Evolutionary conservation across 2,329 filamentous ascomycete species (phyloP).

Genomic region (Colletotrichum endophyticum): DNA sequence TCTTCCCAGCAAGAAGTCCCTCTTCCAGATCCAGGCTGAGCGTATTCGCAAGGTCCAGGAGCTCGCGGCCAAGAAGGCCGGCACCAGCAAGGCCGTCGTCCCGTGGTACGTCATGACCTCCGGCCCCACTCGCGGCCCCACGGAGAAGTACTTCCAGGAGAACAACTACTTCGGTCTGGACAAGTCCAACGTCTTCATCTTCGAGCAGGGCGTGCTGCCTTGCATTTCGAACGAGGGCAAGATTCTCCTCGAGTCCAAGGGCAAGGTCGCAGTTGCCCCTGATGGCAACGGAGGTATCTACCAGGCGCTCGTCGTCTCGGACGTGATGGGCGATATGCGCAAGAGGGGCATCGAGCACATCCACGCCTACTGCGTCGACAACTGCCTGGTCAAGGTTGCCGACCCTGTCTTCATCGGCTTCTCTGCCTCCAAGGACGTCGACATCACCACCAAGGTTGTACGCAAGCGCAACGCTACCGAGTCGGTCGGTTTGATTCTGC

Average conservation of each 20-base stretch:
- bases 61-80: constrained; percentile 74
- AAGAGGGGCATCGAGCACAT: constrained; percentile 92
- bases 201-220: constrained; percentile 95
- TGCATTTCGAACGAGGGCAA: constrained; percentile 98
- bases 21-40: constrained; percentile 98
- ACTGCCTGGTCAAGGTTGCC: constrained; percentile 98
- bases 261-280: constrained; percentile 90
- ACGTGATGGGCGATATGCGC: constrained; percentile 86
- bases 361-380: constrained; percentile 98
- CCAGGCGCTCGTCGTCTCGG: constrained; percentile 81
- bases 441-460: constrained; percentile 99
- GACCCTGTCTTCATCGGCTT: constrained; percentile 97
- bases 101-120: constrained; percentile 99
- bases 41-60: constrained; percentile 86
- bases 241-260: constrained; percentile 91
- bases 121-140: constrained; percentile 88
- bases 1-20: constrained; percentile 87
- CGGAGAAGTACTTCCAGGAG: constrained; percentile 91
- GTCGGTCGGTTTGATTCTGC: constrained; percentile 91
- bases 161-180: constrained; percentile 90
- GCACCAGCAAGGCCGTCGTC: constrained; percentile 62
- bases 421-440: constrained; percentile 83
- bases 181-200: constrained; percentile 86
- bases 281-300: constrained; percentile 98
- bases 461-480: constrained; percentile 97